phyloP scores from a whole-genome alignment of 2,329 filamentous ascomycete species.

The Zymoseptoria ardabiliae region DNA sequence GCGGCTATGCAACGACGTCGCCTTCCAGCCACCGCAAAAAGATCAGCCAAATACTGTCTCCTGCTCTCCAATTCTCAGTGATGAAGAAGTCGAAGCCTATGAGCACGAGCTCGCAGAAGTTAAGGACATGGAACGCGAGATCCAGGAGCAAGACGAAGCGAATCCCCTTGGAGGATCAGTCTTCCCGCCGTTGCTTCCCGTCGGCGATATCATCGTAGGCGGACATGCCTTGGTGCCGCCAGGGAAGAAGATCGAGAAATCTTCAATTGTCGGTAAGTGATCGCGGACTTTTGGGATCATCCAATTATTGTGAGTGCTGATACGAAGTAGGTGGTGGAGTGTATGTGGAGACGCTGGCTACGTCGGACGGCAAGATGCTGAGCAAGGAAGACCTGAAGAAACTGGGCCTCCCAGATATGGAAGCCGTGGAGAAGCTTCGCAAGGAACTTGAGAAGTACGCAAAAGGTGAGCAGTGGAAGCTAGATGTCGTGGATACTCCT shows the following conservation, averaged over 20 bases:
- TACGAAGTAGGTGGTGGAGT: slow-evolving; percentile 36
- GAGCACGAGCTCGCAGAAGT: slow-evolving; percentile 22
- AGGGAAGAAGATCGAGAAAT: slow-evolving; percentile 50
- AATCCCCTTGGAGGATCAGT: slow-evolving; percentile 13
- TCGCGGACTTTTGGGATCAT: background rate
- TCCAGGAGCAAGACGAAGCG: slow-evolving; percentile 26
- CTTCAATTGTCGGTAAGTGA: slow-evolving; percentile 31
- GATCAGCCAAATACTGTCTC: slow-evolving; percentile 68
- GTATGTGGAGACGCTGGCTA: slow-evolving; percentile 46
- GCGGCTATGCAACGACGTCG: slow-evolving; percentile 76
- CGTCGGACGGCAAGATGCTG: slow-evolving; percentile 47
- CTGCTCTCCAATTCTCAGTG: slow-evolving; percentile 63
- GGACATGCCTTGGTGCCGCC: slow-evolving; percentile 48
- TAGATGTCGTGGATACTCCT: slow-evolving; percentile 69
- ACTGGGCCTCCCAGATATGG: slow-evolving; percentile 59
- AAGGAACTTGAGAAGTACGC: slow-evolving; percentile 62
- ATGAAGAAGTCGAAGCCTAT: slow-evolving; percentile 41
- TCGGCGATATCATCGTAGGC: slow-evolving; percentile 55
- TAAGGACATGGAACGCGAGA: slow-evolving; percentile 13
- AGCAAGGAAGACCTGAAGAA: slow-evolving; percentile 44
- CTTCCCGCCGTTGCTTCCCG: slow-evolving; percentile 24
- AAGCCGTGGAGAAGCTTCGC: slow-evolving; percentile 62
- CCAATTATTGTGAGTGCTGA: background rate
- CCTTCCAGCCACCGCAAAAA: slow-evolving; percentile 74
- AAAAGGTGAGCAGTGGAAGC: slow-evolving; percentile 65